phyloP scores from a whole-genome alignment of 768 basidiomycete genomes.

The Cystofilobasidium ferigula region DNA sequence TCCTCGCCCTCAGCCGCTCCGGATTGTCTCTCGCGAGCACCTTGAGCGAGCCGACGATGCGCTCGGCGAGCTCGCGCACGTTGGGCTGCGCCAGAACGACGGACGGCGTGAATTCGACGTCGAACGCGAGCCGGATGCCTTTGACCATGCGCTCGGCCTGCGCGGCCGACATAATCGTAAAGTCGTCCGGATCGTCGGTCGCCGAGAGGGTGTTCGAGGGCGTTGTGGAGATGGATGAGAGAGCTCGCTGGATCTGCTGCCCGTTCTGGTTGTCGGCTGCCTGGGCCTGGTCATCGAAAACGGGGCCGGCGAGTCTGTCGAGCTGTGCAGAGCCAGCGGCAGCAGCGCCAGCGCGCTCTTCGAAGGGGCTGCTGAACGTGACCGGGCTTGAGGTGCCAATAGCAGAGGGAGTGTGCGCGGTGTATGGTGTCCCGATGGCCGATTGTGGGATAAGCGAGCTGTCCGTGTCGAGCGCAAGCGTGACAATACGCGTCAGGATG shows the following conservation, averaged over 20 bases:
- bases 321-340: too few relatives aligned
- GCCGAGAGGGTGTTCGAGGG: conserved; percentile 32
- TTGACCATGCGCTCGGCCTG: conserved; percentile 82
- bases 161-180: conserved; percentile 78
- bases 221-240: neutral
- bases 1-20: neutral
- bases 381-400: too few relatives aligned
- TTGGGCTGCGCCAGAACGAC: conserved; percentile 93
- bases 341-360: too few relatives aligned
- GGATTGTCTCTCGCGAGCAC: neutral
- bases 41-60: conserved; percentile 50
- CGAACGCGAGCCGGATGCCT: conserved; percentile 69
- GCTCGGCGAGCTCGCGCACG: conserved; percentile 65
- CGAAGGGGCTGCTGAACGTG: too few relatives aligned
- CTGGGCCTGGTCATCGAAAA: neutral
- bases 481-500: conserved; percentile 63
- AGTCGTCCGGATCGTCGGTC: conserved; percentile 73
- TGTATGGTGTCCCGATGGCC: conserved; percentile 17
- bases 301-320: neutral
- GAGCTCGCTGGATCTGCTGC: conserved; percentile 5
- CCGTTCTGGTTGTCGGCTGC: neutral
- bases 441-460: conserved; percentile 58
- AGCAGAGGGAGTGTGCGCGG: too few relatives aligned
- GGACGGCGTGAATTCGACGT: conserved; percentile 76
- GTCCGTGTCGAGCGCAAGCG: conserved; percentile 76